Percentiles rank a stretch among this genome's conserved stretches.
Evolutionary conservation across 176 grass and related monocot genomes (phyloP).

Genomic region (Aegilops speltoides): DNA sequence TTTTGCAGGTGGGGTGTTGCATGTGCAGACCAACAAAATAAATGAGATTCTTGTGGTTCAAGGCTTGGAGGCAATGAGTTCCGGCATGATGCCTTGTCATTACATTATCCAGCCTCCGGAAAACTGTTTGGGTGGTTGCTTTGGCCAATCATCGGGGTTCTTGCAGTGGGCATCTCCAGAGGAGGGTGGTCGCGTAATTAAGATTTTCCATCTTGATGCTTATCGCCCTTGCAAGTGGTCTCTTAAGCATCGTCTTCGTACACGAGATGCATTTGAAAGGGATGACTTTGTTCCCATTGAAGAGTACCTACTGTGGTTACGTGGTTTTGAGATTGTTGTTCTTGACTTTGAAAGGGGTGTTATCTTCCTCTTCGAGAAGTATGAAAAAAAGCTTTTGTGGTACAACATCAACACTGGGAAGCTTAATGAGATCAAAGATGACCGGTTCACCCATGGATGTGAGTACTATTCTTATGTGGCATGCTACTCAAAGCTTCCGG

Average conservation of each 20-base stretch:
- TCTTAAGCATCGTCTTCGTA: neutral
- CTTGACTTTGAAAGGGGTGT: neutral
- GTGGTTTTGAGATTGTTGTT: neutral
- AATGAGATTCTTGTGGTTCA: neutral
- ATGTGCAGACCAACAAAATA: neutral
- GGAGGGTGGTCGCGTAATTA: neutral
- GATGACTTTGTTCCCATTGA: neutral
- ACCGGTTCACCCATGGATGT: neutral
- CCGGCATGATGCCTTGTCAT: no score
- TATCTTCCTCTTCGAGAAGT: neutral
- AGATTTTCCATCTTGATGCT: neutral
- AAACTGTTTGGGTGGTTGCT: neutral
- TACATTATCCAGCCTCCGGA: neutral
- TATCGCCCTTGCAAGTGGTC: neutral
- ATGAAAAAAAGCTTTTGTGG: neutral
- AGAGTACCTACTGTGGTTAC: no score
- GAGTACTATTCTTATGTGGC: neutral
- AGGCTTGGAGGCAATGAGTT: neutral
- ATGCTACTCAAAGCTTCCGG: neutral
- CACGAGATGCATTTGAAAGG: neutral
- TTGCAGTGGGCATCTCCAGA: neutral
- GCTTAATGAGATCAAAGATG: neutral
- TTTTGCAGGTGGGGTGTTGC: neutral
- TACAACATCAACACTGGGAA: neutral
- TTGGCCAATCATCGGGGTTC: neutral